Evolutionary conservation across 805 yeast genomes (phyloP).

Genomic region (Ogataea populi-albae): DNA sequence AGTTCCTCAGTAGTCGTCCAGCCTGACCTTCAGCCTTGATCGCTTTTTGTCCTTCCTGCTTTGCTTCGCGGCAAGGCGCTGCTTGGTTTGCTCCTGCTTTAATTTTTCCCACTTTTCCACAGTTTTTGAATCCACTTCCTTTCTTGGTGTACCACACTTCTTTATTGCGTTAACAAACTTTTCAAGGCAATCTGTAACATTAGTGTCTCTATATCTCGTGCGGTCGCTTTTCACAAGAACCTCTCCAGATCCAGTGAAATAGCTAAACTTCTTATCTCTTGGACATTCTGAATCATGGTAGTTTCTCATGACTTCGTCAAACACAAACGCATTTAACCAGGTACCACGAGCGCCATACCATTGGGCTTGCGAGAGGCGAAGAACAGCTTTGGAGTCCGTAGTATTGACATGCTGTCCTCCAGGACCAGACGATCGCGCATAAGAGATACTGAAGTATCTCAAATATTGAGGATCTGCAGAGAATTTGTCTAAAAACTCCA

Average conservation of each 20-base stretch:
- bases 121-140: slow-evolving; percentile 40
- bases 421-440: slow-evolving; percentile 53
- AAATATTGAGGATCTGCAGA: slow-evolving; percentile 7
- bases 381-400: slow-evolving; percentile 46
- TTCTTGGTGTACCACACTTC: slow-evolving; percentile 35
- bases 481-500: slow-evolving; percentile 1
- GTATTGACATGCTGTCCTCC: slow-evolving; percentile 65
- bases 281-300: slow-evolving; percentile 18
- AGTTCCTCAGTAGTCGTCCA: slow-evolving; percentile 14
- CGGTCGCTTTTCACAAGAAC: slow-evolving; percentile 24
- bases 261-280: slow-evolving; percentile 21
- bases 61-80: slow-evolving; percentile 21
- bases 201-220: slow-evolving; percentile 42
- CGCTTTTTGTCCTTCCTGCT: slow-evolving; percentile 23
- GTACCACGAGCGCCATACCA: slow-evolving; percentile 38
- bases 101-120: slow-evolving; percentile 40
- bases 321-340: slow-evolving; percentile 41
- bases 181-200: slow-evolving; percentile 43
- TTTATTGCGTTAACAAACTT: slow-evolving; percentile 44
- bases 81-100: slow-evolving; percentile 22
- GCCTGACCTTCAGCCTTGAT: slow-evolving; percentile 15
- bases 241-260: slow-evolving; percentile 28
- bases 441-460: slow-evolving; percentile 35
- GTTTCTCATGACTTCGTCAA: slow-evolving; percentile 32
- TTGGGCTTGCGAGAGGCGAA: slow-evolving; percentile 32